Evolutionary conservation across 495 filamentous ascomycete species (phyloP).

Genomic region (Antarctomyces pellizariae): DNA sequence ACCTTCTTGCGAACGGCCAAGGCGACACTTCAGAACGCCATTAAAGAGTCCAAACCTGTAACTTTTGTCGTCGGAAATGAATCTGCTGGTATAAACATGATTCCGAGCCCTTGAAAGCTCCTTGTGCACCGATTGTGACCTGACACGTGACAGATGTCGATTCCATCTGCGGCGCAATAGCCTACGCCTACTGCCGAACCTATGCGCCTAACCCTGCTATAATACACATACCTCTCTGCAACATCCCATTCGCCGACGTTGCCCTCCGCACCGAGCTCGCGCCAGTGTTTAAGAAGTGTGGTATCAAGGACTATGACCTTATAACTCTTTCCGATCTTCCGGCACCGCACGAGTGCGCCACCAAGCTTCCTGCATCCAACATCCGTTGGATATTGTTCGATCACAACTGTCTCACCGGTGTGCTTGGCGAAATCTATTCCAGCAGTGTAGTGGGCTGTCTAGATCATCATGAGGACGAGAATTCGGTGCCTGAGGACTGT

Average conservation of each 20-base stretch:
- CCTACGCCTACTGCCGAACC: constrained; percentile 63
- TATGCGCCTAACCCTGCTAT: constrained; percentile 20
- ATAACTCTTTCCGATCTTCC: constrained; percentile 29
- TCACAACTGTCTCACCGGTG: constrained; percentile 56
- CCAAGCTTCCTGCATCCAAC: constrained; percentile 12
- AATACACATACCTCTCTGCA: constrained; percentile 60
- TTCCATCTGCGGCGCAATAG: constrained; percentile 65
- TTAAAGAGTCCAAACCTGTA: constrained; percentile 15
- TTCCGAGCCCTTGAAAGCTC: neutral
- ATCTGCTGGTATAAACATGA: constrained; percentile 31
- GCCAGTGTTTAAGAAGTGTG: constrained; percentile 23
- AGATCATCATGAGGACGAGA: constrained; percentile 81
- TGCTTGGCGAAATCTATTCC: constrained; percentile 14
- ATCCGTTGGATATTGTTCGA: constrained; percentile 56
- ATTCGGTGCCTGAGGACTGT: constrained; percentile 24
- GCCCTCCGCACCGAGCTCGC: constrained; percentile 58
- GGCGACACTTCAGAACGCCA: constrained; percentile 2
- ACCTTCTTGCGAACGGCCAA: constrained; percentile 9
- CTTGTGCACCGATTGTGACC: neutral
- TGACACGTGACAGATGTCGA: constrained; percentile 46
- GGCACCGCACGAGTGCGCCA: constrained; percentile 4
- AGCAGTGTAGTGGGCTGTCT: constrained; percentile 43
- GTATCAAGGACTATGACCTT: constrained; percentile 19
- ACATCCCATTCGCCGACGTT: constrained; percentile 47
- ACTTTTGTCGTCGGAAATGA: constrained; percentile 53